Evolutionary conservation across 1,284 basidiomycete species (phyloP).

Genomic region (Stygiomarasmius scandens): DNA sequence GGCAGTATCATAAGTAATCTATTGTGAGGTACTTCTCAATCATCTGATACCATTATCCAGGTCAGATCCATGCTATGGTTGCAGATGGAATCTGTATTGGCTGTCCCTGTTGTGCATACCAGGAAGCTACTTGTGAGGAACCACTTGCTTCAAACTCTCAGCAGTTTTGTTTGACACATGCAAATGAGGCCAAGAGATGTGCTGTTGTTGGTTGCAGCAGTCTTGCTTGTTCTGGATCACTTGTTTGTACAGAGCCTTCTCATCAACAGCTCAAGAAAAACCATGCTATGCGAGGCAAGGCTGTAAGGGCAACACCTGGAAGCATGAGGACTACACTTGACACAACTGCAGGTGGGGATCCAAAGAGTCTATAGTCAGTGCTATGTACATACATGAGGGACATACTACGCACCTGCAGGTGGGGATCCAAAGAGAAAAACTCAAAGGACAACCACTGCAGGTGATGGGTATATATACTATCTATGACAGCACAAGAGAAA

Average conservation of each 20-base stretch:
- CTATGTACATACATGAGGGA: no score
- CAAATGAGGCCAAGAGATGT: slow-evolving; percentile 10
- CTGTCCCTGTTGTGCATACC: slow-evolving; percentile 31
- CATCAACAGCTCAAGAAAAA: slow-evolving; percentile 22
- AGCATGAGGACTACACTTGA: no score
- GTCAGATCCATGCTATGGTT: slow-evolving; percentile 21
- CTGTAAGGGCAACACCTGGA: no score
- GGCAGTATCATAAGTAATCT: not conserved
- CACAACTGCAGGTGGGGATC: no score
- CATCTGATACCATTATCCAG: not conserved
- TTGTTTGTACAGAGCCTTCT: slow-evolving; percentile 20
- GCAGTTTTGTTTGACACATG: slow-evolving; percentile 24
- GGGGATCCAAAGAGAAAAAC: no score
- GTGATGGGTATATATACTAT: no score
- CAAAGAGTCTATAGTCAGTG: no score
- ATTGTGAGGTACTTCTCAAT: not conserved
- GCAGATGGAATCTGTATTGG: slow-evolving; percentile 34
- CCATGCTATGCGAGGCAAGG: slow-evolving; percentile 10
- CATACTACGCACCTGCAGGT: no score
- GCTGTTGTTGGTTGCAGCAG: slow-evolving; percentile 18
- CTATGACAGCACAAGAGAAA: no score
- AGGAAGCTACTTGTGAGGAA: slow-evolving; percentile 17
- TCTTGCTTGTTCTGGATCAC: slow-evolving; percentile 1
- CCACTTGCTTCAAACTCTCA: slow-evolving; percentile 17
- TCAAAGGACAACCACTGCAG: no score